These are phyloP conservation scores for Sarocladiaceae sp. DNA, from an alignment of 2,329 filamentous ascomycete species.

Conservation along the genomic window DNA sequence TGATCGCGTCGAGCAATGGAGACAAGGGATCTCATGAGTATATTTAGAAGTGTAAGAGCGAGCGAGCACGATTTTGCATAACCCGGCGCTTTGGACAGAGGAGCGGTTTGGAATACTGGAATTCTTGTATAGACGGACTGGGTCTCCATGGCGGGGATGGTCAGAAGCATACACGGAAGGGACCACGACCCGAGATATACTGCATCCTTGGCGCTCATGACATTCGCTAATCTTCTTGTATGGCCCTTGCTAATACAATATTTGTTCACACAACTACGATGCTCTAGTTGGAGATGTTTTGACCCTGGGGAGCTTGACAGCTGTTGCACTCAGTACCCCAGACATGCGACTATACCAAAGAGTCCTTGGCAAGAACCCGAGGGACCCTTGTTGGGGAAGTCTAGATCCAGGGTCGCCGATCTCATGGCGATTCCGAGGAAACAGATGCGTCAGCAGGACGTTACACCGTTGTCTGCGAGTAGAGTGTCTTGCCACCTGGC, in stretches of 20 bases:
- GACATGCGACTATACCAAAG: too few relatives aligned
- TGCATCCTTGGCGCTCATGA: constrained; percentile 3
- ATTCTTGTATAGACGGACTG: background rate
- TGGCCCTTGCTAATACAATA: too few relatives aligned
- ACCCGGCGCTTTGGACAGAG: constrained; percentile 1
- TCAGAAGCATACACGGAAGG: constrained; percentile 3
- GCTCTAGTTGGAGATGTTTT: too few relatives aligned
- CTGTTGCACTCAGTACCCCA: too few relatives aligned
- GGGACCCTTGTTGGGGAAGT: too few relatives aligned
- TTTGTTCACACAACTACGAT: too few relatives aligned
- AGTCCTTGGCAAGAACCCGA: too few relatives aligned
- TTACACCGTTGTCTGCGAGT: background rate
- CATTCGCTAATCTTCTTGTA: background rate
- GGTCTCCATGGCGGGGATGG: background rate
- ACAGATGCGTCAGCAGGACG: background rate
- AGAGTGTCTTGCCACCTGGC: too few relatives aligned
- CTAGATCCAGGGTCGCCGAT: background rate
- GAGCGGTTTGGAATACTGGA: background rate
- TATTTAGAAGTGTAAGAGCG: background rate
- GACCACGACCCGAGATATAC: background rate
- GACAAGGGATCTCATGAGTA: constrained; percentile 28
- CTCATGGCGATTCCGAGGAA: background rate
- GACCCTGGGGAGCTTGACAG: background rate
- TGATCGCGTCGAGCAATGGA: constrained; percentile 38
- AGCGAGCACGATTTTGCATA: constrained; percentile 5